Evolutionary conservation across 164 flowering plant species (phyloP).

Genomic region (Echeveria elegans): DNA sequence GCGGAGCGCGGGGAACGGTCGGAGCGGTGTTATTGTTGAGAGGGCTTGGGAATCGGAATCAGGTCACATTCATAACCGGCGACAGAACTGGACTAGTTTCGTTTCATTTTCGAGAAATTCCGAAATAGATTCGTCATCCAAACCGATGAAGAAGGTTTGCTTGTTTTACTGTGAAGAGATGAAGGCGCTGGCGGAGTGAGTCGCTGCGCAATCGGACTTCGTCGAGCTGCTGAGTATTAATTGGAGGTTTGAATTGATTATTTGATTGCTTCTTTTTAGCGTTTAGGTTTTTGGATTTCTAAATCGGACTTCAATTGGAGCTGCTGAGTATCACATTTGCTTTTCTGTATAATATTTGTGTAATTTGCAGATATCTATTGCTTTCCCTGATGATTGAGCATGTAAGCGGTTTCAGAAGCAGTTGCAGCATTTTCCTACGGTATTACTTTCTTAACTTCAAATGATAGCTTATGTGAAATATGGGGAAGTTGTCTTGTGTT

Average conservation of each 20-base stretch:
- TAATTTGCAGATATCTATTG: conserved; percentile 60
- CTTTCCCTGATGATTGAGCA: conserved; percentile 99
- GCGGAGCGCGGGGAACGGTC: not conserved
- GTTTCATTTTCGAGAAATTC: conserved; percentile 1
- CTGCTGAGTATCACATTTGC: conserved; percentile 2
- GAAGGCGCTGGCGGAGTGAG: conserved; percentile 57
- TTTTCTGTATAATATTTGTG: conserved; percentile 10
- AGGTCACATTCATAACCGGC: not conserved
- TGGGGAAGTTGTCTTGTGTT: not conserved
- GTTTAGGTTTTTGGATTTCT: not conserved
- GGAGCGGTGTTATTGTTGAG: not conserved
- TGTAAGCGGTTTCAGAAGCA: conserved; percentile 96
- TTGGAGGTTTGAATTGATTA: conserved; percentile 48
- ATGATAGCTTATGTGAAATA: not conserved
- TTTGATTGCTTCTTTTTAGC: not conserved
- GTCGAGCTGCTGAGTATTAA: conserved; percentile 71
- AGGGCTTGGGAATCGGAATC: not conserved
- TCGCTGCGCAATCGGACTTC: conserved; percentile 67
- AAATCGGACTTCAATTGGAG: no score
- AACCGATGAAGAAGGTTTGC: conserved; percentile 49
- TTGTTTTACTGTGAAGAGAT: conserved; percentile 81
- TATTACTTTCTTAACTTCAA: conserved; percentile 19
- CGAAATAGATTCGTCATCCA: no score
- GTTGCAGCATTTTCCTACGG: conserved; percentile 95
- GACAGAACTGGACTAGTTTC: conserved; percentile 2